phyloP scores from a whole-genome alignment of 805 yeast genomes.

The Saturnispora kantuleensis region DNA sequence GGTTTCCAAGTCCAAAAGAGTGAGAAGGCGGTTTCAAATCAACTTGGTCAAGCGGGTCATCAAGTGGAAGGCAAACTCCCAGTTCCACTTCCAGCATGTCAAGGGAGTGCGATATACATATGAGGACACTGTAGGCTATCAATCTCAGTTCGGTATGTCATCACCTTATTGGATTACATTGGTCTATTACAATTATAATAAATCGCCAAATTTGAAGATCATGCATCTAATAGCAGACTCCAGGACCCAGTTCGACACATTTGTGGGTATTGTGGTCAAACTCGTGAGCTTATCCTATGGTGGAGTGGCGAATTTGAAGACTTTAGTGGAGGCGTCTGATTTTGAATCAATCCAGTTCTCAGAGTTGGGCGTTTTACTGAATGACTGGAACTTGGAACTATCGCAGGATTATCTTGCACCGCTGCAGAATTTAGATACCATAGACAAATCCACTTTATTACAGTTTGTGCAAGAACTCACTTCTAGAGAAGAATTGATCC shows the following conservation, averaged over 20 bases:
- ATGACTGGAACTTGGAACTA: conserved; percentile 3
- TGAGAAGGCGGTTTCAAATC: conserved; percentile 46
- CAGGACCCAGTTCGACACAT: conserved; percentile 40
- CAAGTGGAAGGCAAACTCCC: conserved; percentile 46
- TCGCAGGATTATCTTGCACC: not conserved
- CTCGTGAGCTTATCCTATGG: conserved; percentile 30
- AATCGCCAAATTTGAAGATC: conserved; percentile 46
- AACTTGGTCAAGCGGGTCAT: conserved; percentile 46
- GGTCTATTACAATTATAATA: conserved; percentile 52
- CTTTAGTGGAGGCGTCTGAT: conserved; percentile 7
- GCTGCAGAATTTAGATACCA: not conserved
- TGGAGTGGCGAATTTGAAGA: conserved; percentile 7
- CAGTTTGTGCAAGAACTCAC: conserved; percentile 46
- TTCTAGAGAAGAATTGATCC: too few relatives aligned
- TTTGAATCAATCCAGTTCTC: conserved; percentile 8
- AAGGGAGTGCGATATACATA: conserved; percentile 50
- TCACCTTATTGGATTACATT: conserved; percentile 77
- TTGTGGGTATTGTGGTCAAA: conserved; percentile 45
- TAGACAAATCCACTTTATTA: conserved; percentile 18
- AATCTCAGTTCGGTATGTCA: conserved; percentile 75
- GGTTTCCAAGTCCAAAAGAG: conserved; percentile 61
- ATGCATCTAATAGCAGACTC: conserved; percentile 65
- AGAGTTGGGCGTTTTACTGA: conserved; percentile 1
- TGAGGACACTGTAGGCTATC: conserved; percentile 72
- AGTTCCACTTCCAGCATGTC: conserved; percentile 50